Percentiles rank a stretch among this genome's conserved stretches.
These are phyloP conservation scores for Suillus subluteus DNA, from an alignment of 768 basidiomycete species.

Conservation along the genomic window DNA sequence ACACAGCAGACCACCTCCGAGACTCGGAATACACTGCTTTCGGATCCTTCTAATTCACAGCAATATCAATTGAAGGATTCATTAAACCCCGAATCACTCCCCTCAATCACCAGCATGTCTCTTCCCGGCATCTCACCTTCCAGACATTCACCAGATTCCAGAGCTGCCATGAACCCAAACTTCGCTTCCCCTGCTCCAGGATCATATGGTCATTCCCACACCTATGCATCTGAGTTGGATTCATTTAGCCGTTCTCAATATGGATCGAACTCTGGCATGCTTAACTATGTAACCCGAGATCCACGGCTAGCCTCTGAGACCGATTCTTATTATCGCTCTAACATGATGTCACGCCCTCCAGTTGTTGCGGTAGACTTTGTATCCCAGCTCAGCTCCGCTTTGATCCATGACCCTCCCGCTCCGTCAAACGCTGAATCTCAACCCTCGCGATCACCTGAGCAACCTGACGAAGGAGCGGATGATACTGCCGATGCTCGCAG, in stretches of 20 bases:
- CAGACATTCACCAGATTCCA: conserved; percentile 11
- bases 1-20: conserved; percentile 18
- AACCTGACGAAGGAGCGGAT: conserved; percentile 6
- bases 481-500: conserved; percentile 33
- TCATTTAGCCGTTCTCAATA: conserved; percentile 13
- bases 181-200: conserved; percentile 9
- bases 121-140: conserved; percentile 16
- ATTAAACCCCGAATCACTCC: conserved; percentile 13
- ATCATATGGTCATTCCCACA: conserved; percentile 15
- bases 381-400: conserved; percentile 16
- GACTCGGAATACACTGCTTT: conserved; percentile 10
- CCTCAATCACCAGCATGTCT: conserved; percentile 25
- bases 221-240: conserved; percentile 11
- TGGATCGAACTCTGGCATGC: conserved; percentile 3
- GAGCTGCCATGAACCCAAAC: conserved; percentile 9
- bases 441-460: conserved; percentile 11
- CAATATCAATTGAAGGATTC: conserved; percentile 6
- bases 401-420: conserved; percentile 6
- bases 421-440: conserved; percentile 13
- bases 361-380: conserved; percentile 7
- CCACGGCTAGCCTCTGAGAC: conserved; percentile 12
- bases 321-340: conserved; percentile 7
- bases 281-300: conserved; percentile 11
- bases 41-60: conserved; percentile 7
- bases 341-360: conserved; percentile 5